Evolutionary conservation across 208 protist genomes (phyloP).

Genomic region (Acanthamoeba lenticulata): DNA sequence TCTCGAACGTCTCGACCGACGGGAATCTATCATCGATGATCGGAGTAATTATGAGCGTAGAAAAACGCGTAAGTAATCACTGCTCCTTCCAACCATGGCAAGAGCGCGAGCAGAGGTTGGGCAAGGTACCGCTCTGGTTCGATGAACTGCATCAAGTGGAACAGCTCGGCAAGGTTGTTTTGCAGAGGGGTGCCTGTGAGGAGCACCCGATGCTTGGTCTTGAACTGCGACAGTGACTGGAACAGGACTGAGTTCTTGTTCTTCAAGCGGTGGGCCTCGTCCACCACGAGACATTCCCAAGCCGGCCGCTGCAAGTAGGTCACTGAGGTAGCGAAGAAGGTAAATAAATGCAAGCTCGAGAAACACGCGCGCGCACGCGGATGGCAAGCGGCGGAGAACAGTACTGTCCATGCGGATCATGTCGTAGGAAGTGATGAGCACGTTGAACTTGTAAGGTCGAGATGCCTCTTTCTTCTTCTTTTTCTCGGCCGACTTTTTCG

Average conservation of each 20-base stretch:
- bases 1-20: conserved; percentile 57
- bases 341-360: background rate
- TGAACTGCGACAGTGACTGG: conserved; percentile 79
- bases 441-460: conserved; percentile 87
- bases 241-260: conserved; percentile 87
- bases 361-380: background rate
- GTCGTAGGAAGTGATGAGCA: conserved; percentile 93
- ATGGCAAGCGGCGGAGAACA: background rate
- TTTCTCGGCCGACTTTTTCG: background rate
- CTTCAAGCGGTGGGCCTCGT: conserved; percentile 93
- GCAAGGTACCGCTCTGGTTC: conserved; percentile 43
- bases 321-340: background rate
- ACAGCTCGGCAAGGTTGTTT: conserved; percentile 89
- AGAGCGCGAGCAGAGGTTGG: background rate
- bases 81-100: background rate
- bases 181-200: conserved; percentile 90
- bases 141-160: conserved; percentile 89
- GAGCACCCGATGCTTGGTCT: conserved; percentile 83
- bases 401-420: conserved; percentile 80
- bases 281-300: conserved; percentile 84
- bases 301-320: conserved; percentile 30
- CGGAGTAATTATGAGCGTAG: background rate
- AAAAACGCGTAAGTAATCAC: background rate
- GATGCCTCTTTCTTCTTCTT: background rate
- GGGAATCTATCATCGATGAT: background rate